Evolutionary conservation across 2,329 filamentous ascomycete genomes (phyloP), one percentile per base, ranked within the genome.

Genomic region (Mycosphaerella sp.): DNA sequence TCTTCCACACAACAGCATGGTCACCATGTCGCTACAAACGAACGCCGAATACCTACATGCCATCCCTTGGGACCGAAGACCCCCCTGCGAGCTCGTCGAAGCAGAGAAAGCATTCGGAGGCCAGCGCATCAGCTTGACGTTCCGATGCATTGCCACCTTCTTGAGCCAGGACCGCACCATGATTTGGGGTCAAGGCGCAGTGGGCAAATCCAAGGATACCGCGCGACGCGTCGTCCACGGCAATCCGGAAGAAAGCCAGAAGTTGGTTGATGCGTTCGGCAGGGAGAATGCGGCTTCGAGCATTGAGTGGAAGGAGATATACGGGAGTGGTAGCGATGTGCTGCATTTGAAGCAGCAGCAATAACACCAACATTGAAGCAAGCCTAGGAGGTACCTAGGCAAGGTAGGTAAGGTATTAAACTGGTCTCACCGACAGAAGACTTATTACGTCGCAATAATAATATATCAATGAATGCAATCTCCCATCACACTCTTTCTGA

Each of bases 151-250:
- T 59, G 89, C 84, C 1, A 98, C 93, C 0, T 97, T 89, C 66
- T 72, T 95, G 43, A 77, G 85, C 62, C 74, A 76, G 3, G 76
- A 81, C n/a, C 77, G 80, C 39, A 75, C 75, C 31, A 73, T 73
- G 2, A 95, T 98, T 51, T 97, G 91, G 92, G 93, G 93, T 11
- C 91, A 96, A 70, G 93, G 93, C 2, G 92, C 91, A 0, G 82
- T 80, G 0, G 75, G 74, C 6, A 95, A 95, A 72, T 76, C 74
- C 0, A 76, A 76, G 23, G 76, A 76, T 0, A 72, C 75, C 0
- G 89, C 90, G 0, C 73, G 74, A 0, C 64, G 74, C 0, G 83
- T 95, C 9, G 70, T 89, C 52, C 89, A 89, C 59, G 88, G 86
- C 0, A 80, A 88, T 59, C 77, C 79, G 1, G 71, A 75, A 3